Evolutionary conservation across 2,329 filamentous ascomycete genomes (phyloP), one percentile per base, ranked within the genome.

Genomic region (Diaporthe longicolla): DNA sequence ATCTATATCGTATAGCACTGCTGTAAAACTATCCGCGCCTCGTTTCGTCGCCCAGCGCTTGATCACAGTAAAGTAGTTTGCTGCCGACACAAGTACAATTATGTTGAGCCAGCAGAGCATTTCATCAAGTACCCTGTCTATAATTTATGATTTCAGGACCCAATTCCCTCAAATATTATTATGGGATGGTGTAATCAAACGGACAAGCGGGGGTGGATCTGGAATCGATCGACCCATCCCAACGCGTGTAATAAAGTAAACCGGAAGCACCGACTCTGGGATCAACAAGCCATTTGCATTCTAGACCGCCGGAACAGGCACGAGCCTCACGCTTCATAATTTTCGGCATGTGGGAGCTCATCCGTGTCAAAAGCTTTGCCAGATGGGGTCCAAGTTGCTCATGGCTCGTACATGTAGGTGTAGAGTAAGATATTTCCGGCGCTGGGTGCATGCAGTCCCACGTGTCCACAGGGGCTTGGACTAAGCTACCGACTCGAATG

Each of bases 161-260:
- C 15, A 29, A 21, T 21, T 1, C 37, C 24, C 58, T 40, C 45
- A 40, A n/a, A 7, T 21, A 17, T 6, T 45, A 21, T 29, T 32
- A 45, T 45, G 15, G 37, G 24, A 29, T 29, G 37, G n/a, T 45
- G 26, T 24, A 21, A 9, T 45, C 37, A 29, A 3, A 40, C n/a
- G n/a, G 37, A 29, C 37, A 63, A 26, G 57, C 57, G 57, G 57
- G 57, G 57, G 57, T 63, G 58, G 37, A 63, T 45, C 58, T 29
- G 58, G 19, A 40, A 21, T 15, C 29, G 29, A 32, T 32, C 7
- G 29, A 32, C 7, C 37, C 40, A 24, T 45, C 13, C 21, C 35
- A 15, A 15, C 52, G 8, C 35, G 29, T 37, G 45, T 9, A 13
- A 19, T 15, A 63, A 63, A 45, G 58, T 21, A 15, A 29, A 45